Base-by-base conservation (phyloP, 2,329 filamentous ascomycete genomes). In the Colletotrichum siamense region DNA sequence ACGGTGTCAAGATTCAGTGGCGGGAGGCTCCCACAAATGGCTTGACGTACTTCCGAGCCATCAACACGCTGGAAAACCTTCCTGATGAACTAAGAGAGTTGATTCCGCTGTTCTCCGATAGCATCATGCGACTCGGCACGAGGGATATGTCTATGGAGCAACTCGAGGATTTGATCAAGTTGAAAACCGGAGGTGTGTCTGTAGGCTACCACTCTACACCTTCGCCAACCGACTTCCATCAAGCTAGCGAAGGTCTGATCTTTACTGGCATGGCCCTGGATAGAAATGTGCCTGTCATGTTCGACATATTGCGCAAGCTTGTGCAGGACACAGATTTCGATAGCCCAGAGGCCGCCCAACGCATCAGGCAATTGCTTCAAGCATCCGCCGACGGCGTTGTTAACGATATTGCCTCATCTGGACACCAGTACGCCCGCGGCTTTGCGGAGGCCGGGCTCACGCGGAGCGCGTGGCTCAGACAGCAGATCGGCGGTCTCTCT, bases 11-110 rank as follows among this genome's bases (percentile, higher is more conserved):
- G 62, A 92, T 97, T 6, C 95, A 98, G 81, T 98, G 96, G 96
- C 93, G 94, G 67, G 95, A 98, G 84, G 95, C 96, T 9, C 95
- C 95, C 3, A 99, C 97, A 0, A 99, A 99, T 81, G 97, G 97
- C 0, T 87, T 99, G 75, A 99, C 96, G 2, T 99, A 99, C 83
- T 98, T 99, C 88, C 94, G 96, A 75, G 96, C 95, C 5, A 91
- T 99, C 83, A 96, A 98, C 82, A 90, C 91, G 0, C 89, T 99
- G 71, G 90, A 95, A 61, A 92, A 94, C 77, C 87, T 99, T 16
- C 95, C 96, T 0, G 93, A 96, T 77, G 95, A 98, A 78, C 89
- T 99, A 69, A 92, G 97, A 69, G 89, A 95, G 79, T 88, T 99
- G 74, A 91, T 99, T 64, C 97, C 97, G 1, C 87, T 99, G 0